Conservation (phyloP, 345 rosid species). For the Populus pruinosa region DNA sequence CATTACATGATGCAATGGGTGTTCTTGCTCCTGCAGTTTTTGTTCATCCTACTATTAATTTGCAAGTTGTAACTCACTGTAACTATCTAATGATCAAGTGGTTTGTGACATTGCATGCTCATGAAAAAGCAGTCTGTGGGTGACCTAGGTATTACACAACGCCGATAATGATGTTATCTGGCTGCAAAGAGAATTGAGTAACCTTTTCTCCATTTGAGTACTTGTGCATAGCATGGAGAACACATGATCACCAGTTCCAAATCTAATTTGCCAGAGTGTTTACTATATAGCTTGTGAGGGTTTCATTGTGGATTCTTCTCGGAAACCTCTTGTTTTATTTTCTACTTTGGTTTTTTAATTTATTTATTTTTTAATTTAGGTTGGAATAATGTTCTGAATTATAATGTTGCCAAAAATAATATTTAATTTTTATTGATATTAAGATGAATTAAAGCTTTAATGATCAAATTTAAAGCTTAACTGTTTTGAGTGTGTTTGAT, state of each 20-base stretch:
- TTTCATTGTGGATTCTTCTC: too few relatives aligned
- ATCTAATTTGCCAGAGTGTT: not conserved
- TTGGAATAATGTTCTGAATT: too few relatives aligned
- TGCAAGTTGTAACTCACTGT: conserved; percentile 57
- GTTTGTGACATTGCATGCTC: not conserved
- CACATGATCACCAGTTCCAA: not conserved
- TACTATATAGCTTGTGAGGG: too few relatives aligned
- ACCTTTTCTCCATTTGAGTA: not conserved
- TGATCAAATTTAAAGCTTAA: too few relatives aligned
- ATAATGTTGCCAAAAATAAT: too few relatives aligned
- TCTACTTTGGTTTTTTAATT: too few relatives aligned
- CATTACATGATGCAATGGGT: conserved; percentile 64
- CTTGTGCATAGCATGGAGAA: not conserved
- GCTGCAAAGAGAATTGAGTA: conserved; percentile 51
- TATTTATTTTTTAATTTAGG: too few relatives aligned
- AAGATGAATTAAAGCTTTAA: too few relatives aligned
- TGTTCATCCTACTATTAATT: conserved; percentile 51
- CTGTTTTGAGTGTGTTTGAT: too few relatives aligned
- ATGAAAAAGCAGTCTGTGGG: conserved; percentile 4
- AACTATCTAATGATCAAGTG: not conserved
- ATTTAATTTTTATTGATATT: too few relatives aligned
- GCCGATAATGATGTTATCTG: too few relatives aligned
- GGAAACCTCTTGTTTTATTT: too few relatives aligned
- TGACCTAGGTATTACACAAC: conserved; percentile 15
- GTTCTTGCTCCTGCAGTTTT: conserved; percentile 51